Conservation (phyloP, 78 protist species). For the Dictyostelium firmibasis region DNA sequence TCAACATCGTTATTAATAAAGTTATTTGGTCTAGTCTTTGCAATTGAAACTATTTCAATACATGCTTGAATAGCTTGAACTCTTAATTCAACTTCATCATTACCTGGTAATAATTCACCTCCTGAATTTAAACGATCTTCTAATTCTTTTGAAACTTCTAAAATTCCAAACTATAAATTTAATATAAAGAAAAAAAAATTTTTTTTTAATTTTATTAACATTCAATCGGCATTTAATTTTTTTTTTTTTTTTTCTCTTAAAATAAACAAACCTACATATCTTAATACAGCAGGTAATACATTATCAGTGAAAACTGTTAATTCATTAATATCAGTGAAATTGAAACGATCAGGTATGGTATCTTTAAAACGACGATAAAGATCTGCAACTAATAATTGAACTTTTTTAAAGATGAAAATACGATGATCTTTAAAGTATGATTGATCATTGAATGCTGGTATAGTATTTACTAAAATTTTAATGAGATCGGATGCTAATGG, state of each 20-base stretch:
- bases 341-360: slow-evolving; percentile 12
- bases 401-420: slow-evolving; percentile 37
- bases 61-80: slow-evolving; percentile 38
- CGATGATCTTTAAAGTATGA: background rate
- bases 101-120: slow-evolving; percentile 4
- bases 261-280: background rate
- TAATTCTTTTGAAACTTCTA: background rate
- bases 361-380: slow-evolving; percentile 39
- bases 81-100: slow-evolving; percentile 41
- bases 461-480: background rate
- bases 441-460: slow-evolving; percentile 49
- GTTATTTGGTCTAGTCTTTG: background rate
- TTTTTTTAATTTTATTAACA: background rate
- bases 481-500: background rate
- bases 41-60: background rate
- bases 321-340: slow-evolving; percentile 25
- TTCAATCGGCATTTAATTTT: too few relatives aligned
- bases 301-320: slow-evolving; percentile 52
- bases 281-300: slow-evolving; percentile 63
- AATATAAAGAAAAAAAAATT: background rate
- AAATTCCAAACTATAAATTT: background rate
- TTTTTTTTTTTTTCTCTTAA: background rate
- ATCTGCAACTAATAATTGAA: slow-evolving; percentile 47
- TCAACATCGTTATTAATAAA: slow-evolving; percentile 14
- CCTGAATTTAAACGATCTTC: background rate